These are phyloP conservation scores for Cyberlindnera misumaiensis DNA, from an alignment of 805 yeast species.

Conservation along the genomic window DNA sequence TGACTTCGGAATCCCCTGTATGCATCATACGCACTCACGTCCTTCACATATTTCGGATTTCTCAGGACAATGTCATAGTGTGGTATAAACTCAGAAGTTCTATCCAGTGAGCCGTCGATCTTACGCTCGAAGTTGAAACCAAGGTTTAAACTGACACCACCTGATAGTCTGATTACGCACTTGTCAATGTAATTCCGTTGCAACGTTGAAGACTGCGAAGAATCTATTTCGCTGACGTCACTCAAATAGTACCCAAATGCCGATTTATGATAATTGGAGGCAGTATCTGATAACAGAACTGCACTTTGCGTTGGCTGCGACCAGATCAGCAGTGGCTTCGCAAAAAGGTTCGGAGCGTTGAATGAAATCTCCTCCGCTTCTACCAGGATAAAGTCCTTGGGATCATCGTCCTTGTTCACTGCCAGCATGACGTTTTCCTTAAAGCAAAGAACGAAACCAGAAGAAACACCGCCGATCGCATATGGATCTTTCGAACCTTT, in stretches of 20 bases:
- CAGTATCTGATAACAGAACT: conserved; percentile 40
- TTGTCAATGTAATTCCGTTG: conserved; percentile 36
- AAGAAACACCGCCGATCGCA: conserved; percentile 50
- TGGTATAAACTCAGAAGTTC: conserved; percentile 44
- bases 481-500: conserved; percentile 83
- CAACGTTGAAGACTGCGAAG: conserved; percentile 19
- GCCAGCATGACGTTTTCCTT: conserved; percentile 50
- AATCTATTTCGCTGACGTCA: conserved; percentile 16
- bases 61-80: conserved; percentile 53
- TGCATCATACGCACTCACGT: conserved; percentile 60
- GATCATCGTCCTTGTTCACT: conserved; percentile 62
- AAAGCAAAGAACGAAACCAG: conserved; percentile 79
- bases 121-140: conserved; percentile 53
- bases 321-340: conserved; percentile 52
- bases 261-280: conserved; percentile 35
- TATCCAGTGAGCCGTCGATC: conserved; percentile 21
- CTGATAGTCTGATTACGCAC: conserved; percentile 48
- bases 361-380: conserved; percentile 56
- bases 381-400: conserved; percentile 59
- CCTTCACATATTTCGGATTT: conserved; percentile 48
- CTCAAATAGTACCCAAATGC: conserved; percentile 43
- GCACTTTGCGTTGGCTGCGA: conserved; percentile 39
- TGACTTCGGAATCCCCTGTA: conserved; percentile 76
- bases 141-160: conserved; percentile 51
- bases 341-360: conserved; percentile 70